Evolutionary conservation across 495 filamentous ascomycete genomes (phyloP).

Genomic region (Annulohypoxylon stygium): DNA sequence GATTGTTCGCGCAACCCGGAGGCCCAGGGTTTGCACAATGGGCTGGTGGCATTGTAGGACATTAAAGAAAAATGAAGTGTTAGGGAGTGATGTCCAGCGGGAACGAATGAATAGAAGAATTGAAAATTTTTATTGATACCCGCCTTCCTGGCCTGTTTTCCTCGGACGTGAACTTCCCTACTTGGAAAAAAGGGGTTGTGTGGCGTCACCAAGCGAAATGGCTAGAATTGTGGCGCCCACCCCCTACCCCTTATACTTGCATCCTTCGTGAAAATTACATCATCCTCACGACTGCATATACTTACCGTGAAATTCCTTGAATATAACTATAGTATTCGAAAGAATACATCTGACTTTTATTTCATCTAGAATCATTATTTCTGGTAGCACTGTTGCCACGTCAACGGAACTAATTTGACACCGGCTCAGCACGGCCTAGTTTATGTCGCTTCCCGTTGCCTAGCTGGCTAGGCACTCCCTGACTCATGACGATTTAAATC

Average conservation of each 20-base stretch:
- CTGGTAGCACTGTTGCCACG: neutral
- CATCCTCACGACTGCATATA: neutral
- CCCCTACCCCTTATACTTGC: neutral
- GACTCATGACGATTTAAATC: neutral
- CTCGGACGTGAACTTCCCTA: neutral
- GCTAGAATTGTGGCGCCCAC: neutral
- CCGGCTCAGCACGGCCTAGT: neutral
- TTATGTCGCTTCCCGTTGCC: neutral
- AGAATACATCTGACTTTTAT: neutral
- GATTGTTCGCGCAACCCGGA: conserved; percentile 77
- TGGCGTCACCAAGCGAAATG: neutral
- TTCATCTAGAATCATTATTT: neutral
- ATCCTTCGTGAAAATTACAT: neutral
- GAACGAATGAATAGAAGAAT: conserved; percentile 5
- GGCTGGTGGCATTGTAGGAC: conserved; percentile 55
- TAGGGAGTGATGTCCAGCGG: neutral
- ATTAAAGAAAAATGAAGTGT: neutral
- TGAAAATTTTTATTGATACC: neutral
- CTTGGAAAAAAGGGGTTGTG: neutral
- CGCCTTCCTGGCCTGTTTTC: neutral
- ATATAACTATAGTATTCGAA: neutral
- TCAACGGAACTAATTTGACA: neutral
- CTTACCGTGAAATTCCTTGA: neutral
- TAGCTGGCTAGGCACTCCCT: neutral
- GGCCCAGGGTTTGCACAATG: conserved; percentile 80